Conservation (phyloP, 2,329 filamentous ascomycete genomes). For the Fusarium paranaense region DNA sequence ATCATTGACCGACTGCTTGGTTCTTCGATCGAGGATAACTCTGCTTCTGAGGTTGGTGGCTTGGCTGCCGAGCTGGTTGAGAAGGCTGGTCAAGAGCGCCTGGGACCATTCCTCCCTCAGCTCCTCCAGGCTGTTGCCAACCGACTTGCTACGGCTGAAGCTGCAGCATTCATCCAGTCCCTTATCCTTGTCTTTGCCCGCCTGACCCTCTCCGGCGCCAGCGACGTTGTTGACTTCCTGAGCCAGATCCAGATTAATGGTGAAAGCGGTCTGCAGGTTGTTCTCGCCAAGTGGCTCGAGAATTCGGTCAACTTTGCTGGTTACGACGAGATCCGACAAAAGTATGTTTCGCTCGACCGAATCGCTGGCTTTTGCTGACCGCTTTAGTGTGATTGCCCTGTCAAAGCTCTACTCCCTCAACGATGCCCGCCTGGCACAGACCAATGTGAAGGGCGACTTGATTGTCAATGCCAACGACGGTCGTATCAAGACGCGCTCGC, state of each 20-base stretch:
- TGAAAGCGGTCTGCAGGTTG: conserved; percentile 86
- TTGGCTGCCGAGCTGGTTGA: conserved; percentile 95
- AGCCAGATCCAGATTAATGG: conserved; percentile 84
- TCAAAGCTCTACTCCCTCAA: conserved; percentile 91
- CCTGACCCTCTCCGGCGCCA: conserved; percentile 84
- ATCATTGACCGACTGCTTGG: conserved; percentile 93
- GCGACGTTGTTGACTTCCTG: conserved; percentile 92
- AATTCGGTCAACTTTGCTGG: conserved; percentile 98
- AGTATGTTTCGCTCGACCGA: conserved; percentile 66
- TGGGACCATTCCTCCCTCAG: conserved; percentile 90
- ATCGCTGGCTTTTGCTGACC: conserved; percentile 45
- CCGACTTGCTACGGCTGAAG: conserved; percentile 83
- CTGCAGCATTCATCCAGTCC: conserved; percentile 93
- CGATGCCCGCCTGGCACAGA: conserved; percentile 81
- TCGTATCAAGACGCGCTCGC: conserved; percentile 93
- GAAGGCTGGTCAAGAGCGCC: conserved; percentile 89
- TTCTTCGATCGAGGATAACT: conserved; percentile 87
- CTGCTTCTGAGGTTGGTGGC: conserved; percentile 94
- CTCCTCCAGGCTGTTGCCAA: conserved; percentile 90
- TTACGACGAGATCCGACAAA: conserved; percentile 96
- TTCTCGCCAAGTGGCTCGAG: conserved; percentile 95
- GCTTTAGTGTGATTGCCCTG: conserved; percentile 83
- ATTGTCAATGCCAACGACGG: conserved; percentile 80
- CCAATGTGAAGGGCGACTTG: conserved; percentile 90
- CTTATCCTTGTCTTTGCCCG: conserved; percentile 95